Conservation (phyloP, 1,284 basidiomycete species). For the Apiotrichum veenhuisii region DNA sequence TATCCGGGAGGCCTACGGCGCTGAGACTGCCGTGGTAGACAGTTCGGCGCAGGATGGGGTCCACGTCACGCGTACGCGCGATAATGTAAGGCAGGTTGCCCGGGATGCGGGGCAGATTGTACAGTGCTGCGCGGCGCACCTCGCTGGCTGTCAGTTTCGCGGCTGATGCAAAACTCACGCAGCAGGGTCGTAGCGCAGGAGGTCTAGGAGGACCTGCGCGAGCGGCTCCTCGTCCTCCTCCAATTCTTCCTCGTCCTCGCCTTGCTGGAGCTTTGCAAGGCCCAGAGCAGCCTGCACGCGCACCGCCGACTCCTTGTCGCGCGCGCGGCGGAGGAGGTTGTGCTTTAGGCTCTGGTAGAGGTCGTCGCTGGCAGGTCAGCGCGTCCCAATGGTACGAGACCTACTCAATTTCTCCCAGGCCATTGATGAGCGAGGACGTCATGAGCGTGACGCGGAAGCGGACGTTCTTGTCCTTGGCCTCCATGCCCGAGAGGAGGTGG, state of each 20-base stretch:
- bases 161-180: constrained; percentile 58
- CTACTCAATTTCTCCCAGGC: constrained; percentile 78
- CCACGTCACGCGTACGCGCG: constrained; percentile 77
- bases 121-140: constrained; percentile 79
- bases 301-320: constrained; percentile 80
- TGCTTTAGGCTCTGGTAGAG: constrained; percentile 66
- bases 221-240: constrained; percentile 63
- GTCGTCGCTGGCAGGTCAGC: constrained; percentile 62
- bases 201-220: constrained; percentile 66
- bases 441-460: constrained; percentile 75
- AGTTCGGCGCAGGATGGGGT: constrained; percentile 73
- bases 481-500: constrained; percentile 77
- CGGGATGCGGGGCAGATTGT: constrained; percentile 67
- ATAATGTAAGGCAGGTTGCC: constrained; percentile 67
- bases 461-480: constrained; percentile 84
- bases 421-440: constrained; percentile 73
- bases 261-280: constrained; percentile 75
- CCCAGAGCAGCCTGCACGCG: constrained; percentile 81
- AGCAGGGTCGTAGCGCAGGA: constrained; percentile 70
- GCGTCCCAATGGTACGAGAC: constrained; percentile 32
- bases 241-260: constrained; percentile 66
- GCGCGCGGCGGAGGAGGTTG: constrained; percentile 69
- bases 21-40: constrained; percentile 66
- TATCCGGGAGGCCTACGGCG: constrained; percentile 58
- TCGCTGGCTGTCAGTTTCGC: constrained; percentile 57